These are phyloP conservation scores for Colletotrichum sp. DNA, from an alignment of 2,329 filamentous ascomycete species.

Conservation along the genomic window DNA sequence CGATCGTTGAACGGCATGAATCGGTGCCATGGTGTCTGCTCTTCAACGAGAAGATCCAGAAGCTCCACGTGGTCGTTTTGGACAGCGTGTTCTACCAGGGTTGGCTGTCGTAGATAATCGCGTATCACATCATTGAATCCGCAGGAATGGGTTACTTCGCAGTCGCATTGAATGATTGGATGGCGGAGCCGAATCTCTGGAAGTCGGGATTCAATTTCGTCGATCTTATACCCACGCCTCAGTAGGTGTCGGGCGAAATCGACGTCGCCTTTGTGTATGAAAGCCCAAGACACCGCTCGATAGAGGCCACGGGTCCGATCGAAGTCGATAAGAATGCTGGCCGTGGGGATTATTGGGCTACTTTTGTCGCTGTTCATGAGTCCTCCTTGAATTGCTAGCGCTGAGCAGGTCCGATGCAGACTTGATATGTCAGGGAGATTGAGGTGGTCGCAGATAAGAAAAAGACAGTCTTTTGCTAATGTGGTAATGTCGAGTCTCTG, in stretches of 20 bases:
- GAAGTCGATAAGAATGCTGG: not conserved
- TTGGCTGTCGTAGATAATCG: not conserved
- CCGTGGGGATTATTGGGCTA: not conserved
- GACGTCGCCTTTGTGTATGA: not conserved
- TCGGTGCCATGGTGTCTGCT: not conserved
- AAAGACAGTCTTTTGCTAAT: not conserved
- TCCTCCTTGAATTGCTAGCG: not conserved
- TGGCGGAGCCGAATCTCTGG: not conserved
- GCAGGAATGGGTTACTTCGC: not conserved
- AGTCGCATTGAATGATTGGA: not conserved
- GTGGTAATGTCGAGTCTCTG: not conserved
- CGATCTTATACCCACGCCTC: not conserved
- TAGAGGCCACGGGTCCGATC: not conserved
- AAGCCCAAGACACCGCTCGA: not conserved
- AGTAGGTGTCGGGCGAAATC: not conserved
- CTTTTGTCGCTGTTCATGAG: not conserved
- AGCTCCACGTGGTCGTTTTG: not conserved
- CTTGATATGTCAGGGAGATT: not conserved
- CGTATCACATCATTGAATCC: not conserved
- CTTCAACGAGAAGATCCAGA: not conserved
- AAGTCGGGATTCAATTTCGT: not conserved
- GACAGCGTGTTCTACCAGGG: not conserved
- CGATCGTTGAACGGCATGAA: not conserved
- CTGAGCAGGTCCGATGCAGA: not conserved
- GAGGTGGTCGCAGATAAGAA: not conserved